Conservation (phyloP, 768 basidiomycete species). For the Leccinum aurantiacum region DNA sequence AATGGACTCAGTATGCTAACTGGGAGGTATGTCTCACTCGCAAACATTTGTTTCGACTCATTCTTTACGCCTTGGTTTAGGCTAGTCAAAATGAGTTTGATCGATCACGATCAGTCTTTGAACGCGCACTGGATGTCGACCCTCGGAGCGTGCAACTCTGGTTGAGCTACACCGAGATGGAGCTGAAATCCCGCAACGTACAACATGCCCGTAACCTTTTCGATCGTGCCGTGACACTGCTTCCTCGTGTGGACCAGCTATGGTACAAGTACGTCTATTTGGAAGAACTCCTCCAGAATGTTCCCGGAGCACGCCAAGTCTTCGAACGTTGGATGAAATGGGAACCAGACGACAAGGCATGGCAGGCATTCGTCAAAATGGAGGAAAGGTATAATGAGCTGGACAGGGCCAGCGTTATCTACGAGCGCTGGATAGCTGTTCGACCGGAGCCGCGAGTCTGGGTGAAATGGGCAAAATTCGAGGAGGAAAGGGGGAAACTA, state of each 20-base stretch:
- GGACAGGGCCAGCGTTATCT: constrained; percentile 89
- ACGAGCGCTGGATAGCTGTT: constrained; percentile 87
- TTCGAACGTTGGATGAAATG: constrained; percentile 99
- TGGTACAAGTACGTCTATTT: constrained; percentile 99
- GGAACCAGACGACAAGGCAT: constrained; percentile 99
- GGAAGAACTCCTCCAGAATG: constrained; percentile 94
- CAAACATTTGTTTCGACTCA: background rate
- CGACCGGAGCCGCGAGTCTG: constrained; percentile 76
- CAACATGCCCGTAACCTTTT: constrained; percentile 96
- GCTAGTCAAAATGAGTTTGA: constrained; percentile 97
- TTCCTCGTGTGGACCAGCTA: constrained; percentile 93
- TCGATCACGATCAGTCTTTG: constrained; percentile 91
- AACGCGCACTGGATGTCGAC: constrained; percentile 96
- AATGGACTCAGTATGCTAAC: constrained; percentile 84
- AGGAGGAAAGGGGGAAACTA: constrained; percentile 67
- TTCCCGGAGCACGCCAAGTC: constrained; percentile 94
- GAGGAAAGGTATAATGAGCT: constrained; percentile 91
- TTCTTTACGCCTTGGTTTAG: constrained; percentile 35
- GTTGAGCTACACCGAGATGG: constrained; percentile 95
- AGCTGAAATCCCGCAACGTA: constrained; percentile 96
- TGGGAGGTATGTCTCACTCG: constrained; percentile 62
- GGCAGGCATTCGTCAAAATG: constrained; percentile 99
- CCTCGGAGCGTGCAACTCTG: constrained; percentile 87
- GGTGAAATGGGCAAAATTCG: constrained; percentile 86
- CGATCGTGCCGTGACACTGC: constrained; percentile 93